Conservation (phyloP, 805 yeast genomes). For the Cyberlindnera maritima region DNA sequence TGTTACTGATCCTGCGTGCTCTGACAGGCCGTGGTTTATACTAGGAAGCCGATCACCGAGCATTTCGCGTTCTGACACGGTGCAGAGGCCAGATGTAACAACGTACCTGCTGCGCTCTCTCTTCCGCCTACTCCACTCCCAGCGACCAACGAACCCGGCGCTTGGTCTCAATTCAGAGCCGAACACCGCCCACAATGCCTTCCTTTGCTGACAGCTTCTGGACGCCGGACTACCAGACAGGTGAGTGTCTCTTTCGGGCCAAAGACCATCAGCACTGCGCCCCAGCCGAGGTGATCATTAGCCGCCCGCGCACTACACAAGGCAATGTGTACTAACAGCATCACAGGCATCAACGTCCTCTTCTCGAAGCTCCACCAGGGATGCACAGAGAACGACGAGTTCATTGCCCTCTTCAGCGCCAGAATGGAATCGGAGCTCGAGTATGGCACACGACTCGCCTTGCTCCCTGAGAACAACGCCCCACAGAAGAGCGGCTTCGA, state of each 20-base stretch:
- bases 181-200: conserved; percentile 29
- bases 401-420: conserved; percentile 58
- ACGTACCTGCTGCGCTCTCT: background rate
- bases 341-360: conserved; percentile 44
- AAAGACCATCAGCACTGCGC: no score
- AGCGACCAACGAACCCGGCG: background rate
- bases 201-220: conserved; percentile 77
- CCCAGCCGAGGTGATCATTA: no score
- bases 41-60: background rate
- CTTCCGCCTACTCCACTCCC: background rate
- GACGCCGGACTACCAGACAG: conserved; percentile 64
- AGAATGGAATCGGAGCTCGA: conserved; percentile 70
- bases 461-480: conserved; percentile 35
- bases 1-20: background rate
- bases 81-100: no score
- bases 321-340: background rate
- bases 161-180: background rate
- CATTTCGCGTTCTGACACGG: conserved; percentile 7
- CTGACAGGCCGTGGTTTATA: no score
- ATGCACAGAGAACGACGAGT: conserved; percentile 66
- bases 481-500: conserved; percentile 42
- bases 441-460: conserved; percentile 57
- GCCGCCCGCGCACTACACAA: no score
- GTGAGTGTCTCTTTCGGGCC: conserved; percentile 29
- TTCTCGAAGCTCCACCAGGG: conserved; percentile 59